Base-by-base conservation (phyloP, 768 basidiomycete species). In the Chalciporus piperatus region DNA sequence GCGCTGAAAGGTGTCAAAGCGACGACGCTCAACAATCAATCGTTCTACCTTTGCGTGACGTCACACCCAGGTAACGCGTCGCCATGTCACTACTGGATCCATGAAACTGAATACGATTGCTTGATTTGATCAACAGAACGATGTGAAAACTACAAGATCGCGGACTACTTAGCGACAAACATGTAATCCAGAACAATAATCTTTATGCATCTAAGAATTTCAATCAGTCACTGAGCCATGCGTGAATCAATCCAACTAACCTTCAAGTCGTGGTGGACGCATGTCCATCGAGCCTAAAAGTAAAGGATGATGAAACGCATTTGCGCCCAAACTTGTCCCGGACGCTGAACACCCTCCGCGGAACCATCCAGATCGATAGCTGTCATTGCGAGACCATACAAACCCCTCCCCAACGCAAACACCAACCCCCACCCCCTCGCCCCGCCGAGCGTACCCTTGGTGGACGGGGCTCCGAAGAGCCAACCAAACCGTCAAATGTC, bases 401-500 rank as follows among this genome's bases (percentile, higher is more conserved):
- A 45, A 22, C 39, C 33, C 40, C 3, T 32, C 40, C 41, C 41
- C 52, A 48, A 32, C 17, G 27, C 47, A 53, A 43, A 47, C 48
- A 19, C 40, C 47, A 33, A 51, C n/a, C 52, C 39, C 45, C 57
- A 37, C 25, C 72, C 77, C 59, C 56, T 78, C 76, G 58, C 85
- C 82, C 81, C 85, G 70, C 87, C 79, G 72, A 83, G 72, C 83
- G 82, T 83, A 42, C 75, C 81, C 76, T 78, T 60, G 64, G 65
- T 74, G 70, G 78, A 74, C 74, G 77, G 78, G 85, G 88, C 89
- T 88, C 89, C 87, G 59, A 69, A 74, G 89, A 92, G 89, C 89
- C 88, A 64, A 77, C 88, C 83, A 76, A 73, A 84, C 75, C 81
- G 91, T 92, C 90, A 92, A 76, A 92, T 80, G 60, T 76, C 85